Evolutionary conservation across 192 early-diverging fungal genomes (phyloP), one percentile per base, ranked within the genome.

Genomic region (Polychytrium aggregatum): DNA sequence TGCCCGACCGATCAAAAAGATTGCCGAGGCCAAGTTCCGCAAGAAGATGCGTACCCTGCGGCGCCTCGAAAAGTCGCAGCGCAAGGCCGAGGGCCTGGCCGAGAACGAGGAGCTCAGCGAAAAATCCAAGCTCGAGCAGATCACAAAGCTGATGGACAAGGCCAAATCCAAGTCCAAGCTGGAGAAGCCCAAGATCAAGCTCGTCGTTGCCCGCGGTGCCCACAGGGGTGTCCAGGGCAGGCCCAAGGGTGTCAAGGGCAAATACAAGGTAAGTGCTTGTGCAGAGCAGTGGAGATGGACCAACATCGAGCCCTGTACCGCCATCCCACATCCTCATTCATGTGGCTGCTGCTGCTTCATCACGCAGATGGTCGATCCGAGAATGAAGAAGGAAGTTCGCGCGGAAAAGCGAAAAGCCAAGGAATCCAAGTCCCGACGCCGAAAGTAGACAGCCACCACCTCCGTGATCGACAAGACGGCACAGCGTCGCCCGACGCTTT

Each of bases 1-100:
- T 63, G 96, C 91, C 2, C 85, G 93, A 21, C 92, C 96, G 18
- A 98, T 98, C 67, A 98, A 98, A 66, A 98, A 97, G 78, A 84
- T 98, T 30, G 92, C 90, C 9, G 96, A 98, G 71, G 96, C 96
- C 38, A 97, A 92, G 68, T 90, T 87, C 37, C 75, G 96, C 43
- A 95, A 98, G 76, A 88, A 94, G 82, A 68, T 87, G 60, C 74
- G 84, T 48, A 76, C 77, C 1, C 62, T 78, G 21, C 79, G 84
- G 55, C 79, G 82, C 33, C 46, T 96, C 18, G 79, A 78, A 41
- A 87, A 87, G 57, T 67, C 88, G 46, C 78, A 85, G 58, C 86
- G 86, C 70, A 94, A 96, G 73, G 87, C 95, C 13, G 80, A 79
- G 41, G 77, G 72, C 22, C 76, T 95, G 41, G 81, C 81, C 44